Conservation (phyloP, 2,329 filamentous ascomycete genomes). For the Rhexocercosporidium sp. region DNA sequence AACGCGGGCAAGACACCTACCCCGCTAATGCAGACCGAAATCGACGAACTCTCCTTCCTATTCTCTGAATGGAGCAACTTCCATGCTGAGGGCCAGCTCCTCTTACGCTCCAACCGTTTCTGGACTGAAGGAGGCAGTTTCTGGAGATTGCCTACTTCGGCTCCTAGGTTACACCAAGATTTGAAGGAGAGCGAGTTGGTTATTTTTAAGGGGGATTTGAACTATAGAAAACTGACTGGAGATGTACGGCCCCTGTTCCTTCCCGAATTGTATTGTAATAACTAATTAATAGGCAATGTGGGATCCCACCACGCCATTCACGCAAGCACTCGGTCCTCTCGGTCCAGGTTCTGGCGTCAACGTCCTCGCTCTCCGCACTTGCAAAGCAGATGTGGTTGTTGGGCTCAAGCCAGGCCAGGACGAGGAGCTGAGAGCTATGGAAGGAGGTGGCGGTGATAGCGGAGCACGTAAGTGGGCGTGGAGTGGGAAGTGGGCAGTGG, state of each 20-base stretch:
- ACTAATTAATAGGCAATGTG: constrained; percentile 65
- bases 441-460: constrained; percentile 71
- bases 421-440: constrained; percentile 72
- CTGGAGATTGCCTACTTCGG: constrained; percentile 80
- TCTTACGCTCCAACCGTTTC: constrained; percentile 83
- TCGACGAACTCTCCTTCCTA: constrained; percentile 71
- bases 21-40: constrained; percentile 71
- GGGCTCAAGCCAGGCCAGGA: constrained; percentile 83
- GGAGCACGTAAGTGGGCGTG: constrained; percentile 84
- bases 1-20: constrained; percentile 60
- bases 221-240: constrained; percentile 90
- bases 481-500: constrained; percentile 96
- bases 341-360: constrained; percentile 83
- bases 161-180: constrained; percentile 73
- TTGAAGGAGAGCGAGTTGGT: constrained; percentile 84
- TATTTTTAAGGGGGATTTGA: constrained; percentile 96
- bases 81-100: constrained; percentile 83
- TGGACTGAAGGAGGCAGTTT: constrained; percentile 90
- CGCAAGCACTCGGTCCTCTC: constrained; percentile 82
- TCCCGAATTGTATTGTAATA: constrained; percentile 14
- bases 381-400: constrained; percentile 96
- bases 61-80: constrained; percentile 82
- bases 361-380: constrained; percentile 85
- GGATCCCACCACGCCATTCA: constrained; percentile 87
- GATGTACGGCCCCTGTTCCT: constrained; percentile 66